Base-by-base conservation (phyloP, 176 grass and related monocot species). In the Aegilops speltoides region DNA sequence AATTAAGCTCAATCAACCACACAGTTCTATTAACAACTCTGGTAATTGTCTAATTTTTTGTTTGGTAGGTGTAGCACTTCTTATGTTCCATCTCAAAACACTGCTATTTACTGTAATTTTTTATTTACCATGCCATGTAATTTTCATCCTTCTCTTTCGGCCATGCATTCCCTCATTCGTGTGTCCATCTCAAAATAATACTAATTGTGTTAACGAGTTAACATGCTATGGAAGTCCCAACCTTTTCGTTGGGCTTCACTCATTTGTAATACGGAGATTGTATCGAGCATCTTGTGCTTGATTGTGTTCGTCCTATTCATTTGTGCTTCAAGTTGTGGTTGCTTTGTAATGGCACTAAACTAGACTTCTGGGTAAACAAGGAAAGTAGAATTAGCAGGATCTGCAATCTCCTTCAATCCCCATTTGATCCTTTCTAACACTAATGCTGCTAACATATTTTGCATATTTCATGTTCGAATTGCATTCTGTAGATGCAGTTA, bases 151-250 rank as follows among this genome's bases (percentile, higher is more conserved):
- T 16, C 26, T 24, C 40, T 48, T 74, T 74, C n/a, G 70, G 40
- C 71, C 40, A 48, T 74, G 40, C 71, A 14, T 73, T 73, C 22
- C 23, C 71, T 48, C 38, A 50, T 84, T 20, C 22, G 69, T 15
- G 20, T 25, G 6, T 38, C 46, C 37, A 31, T 33, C 17, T 79
- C 23, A 72, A 23, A 70, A 60, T 2, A 6, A 22, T 76, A 57
- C 34, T 81, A 64, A 48, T 79, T 79, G 50, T 82, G 17, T 76
- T 88, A 50, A 75, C 70, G 72, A 17, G 68, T 76, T 81, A n/a
- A 68, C 43, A 26, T 68, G 62, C 61, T 60, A 73, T 60, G 36
- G 22, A 68, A 26, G 31, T n/a, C 68, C 59, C 59, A 46, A 20
- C 33, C 45, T 24, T 79, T 36, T 28, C 3, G 24, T 86, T 61